phyloP scores from a whole-genome alignment of 2,329 filamentous ascomycete species.

The Colletotrichum aenigma region DNA sequence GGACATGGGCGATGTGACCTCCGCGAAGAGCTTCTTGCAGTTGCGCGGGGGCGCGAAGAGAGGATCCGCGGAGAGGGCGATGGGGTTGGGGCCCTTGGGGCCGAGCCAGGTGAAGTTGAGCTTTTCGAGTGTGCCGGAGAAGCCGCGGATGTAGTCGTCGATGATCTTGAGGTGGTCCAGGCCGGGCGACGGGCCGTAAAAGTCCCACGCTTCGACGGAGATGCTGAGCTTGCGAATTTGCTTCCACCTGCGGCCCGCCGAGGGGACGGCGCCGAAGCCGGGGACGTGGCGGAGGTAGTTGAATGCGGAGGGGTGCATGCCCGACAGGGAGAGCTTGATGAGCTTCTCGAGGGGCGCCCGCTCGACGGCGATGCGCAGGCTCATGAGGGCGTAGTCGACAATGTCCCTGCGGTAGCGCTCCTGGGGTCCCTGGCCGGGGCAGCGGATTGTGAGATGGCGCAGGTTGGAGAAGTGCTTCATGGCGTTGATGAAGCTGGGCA shows the following conservation, averaged over 20 bases:
- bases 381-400: conserved; percentile 89
- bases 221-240: conserved; percentile 79
- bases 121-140: conserved; percentile 69
- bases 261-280: conserved; percentile 77
- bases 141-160: conserved; percentile 77
- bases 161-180: conserved; percentile 78
- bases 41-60: conserved; percentile 64
- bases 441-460: conserved; percentile 76
- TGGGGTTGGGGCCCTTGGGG: conserved; percentile 72
- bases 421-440: conserved; percentile 71
- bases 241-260: conserved; percentile 73
- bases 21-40: conserved; percentile 64
- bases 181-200: conserved; percentile 61
- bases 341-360: conserved; percentile 70
- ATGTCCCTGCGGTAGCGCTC: conserved; percentile 77
- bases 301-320: conserved; percentile 77
- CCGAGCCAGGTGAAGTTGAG: conserved; percentile 81
- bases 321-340: conserved; percentile 71
- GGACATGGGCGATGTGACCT: conserved; percentile 69
- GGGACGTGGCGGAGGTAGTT: conserved; percentile 77
- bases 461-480: conserved; percentile 72
- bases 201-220: conserved; percentile 74
- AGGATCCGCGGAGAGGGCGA: conserved; percentile 73
- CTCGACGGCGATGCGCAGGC: conserved; percentile 82
- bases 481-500: conserved; percentile 80